Conservation (phyloP, 257 asterid species). For the Lycium barbarum region DNA sequence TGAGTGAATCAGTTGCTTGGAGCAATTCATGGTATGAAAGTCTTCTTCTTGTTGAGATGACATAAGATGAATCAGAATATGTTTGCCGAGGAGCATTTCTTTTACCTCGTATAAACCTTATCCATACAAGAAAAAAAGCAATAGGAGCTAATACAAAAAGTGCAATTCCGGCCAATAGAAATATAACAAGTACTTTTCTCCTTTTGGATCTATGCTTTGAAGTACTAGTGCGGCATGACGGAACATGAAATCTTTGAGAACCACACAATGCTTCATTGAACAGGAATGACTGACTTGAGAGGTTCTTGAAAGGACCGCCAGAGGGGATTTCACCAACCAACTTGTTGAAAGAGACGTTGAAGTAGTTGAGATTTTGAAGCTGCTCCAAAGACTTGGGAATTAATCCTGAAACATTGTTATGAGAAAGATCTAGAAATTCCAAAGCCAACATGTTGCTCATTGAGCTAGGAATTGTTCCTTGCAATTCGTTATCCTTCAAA, state of each 20-base stretch:
- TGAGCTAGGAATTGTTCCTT: no score
- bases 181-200: background rate
- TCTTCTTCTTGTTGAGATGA: no score
- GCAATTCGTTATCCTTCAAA: no score
- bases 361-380: no score
- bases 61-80: no score
- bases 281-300: background rate
- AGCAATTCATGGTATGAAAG: no score
- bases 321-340: constrained; percentile 7
- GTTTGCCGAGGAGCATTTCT: background rate
- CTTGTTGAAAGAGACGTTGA: no score
- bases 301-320: background rate
- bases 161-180: background rate
- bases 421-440: no score
- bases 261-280: background rate
- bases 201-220: background rate
- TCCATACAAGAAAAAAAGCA: background rate
- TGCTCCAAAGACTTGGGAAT: no score
- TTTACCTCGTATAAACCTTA: background rate
- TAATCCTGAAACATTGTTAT: no score
- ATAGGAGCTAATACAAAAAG: background rate
- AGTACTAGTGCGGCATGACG: background rate
- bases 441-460: no score
- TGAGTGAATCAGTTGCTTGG: no score
- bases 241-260: background rate